Conservation (phyloP, 1,139 yeast species). For the Scheffersomyces segobiensis region DNA sequence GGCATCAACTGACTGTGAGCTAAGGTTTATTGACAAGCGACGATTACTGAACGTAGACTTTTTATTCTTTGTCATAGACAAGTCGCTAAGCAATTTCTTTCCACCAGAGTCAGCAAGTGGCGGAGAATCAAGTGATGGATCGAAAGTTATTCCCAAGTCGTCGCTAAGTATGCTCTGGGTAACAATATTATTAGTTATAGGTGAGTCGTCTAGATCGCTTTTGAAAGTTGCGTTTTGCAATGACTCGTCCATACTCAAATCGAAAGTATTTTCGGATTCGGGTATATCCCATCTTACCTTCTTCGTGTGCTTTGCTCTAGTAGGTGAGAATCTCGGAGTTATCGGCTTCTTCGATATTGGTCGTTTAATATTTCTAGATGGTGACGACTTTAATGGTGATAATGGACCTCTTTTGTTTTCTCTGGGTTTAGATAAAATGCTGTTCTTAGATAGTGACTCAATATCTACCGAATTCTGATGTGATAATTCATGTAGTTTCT, state of each 20-base stretch:
- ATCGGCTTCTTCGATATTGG: constrained; percentile 16
- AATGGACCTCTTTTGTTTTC: constrained; percentile 26
- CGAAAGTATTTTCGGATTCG: constrained; percentile 28
- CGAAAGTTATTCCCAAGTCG: constrained; percentile 31
- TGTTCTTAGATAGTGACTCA: background rate
- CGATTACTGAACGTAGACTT: background rate
- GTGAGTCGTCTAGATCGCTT: constrained; percentile 30
- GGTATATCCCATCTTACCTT: constrained; percentile 44
- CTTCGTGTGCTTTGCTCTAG: constrained; percentile 16
- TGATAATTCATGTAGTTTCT: background rate
- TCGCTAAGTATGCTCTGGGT: constrained; percentile 20
- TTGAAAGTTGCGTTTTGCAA: constrained; percentile 15
- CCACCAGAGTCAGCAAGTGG: constrained; percentile 14
- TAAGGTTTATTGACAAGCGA: background rate
- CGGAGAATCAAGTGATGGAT: constrained; percentile 34
- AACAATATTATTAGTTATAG: constrained; percentile 20
- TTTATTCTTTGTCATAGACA: background rate
- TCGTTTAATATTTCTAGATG: constrained; percentile 25
- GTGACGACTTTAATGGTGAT: constrained; percentile 33
- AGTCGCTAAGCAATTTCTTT: background rate
- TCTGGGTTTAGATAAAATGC: constrained; percentile 3
- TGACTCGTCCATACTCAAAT: constrained; percentile 24
- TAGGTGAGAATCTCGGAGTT: constrained; percentile 15
- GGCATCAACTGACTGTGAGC: background rate
- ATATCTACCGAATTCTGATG: background rate